Percentiles rank a stretch among this genome's conserved stretches.
phyloP scores from a whole-genome alignment of 2,329 filamentous ascomycete species.

The Ilyonectria sp. region DNA sequence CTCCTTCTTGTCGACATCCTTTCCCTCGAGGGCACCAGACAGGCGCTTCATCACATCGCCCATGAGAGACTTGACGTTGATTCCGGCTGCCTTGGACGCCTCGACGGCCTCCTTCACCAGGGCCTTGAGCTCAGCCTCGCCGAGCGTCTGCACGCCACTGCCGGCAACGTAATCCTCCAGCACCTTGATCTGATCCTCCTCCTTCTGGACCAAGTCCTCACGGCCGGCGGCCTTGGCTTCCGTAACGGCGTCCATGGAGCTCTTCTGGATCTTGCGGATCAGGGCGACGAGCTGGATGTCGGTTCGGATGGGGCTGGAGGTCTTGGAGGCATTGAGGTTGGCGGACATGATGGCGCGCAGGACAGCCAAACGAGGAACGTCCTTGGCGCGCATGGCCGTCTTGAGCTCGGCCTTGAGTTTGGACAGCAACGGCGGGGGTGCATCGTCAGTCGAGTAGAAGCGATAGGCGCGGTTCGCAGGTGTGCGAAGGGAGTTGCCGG shows the following conservation, averaged over 20 bases:
- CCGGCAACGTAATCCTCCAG: conserved; percentile 75
- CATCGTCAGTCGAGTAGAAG: conserved; percentile 54
- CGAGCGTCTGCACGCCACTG: conserved; percentile 72
- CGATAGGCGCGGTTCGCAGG: conserved; percentile 40
- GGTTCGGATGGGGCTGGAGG: conserved; percentile 76
- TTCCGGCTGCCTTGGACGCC: conserved; percentile 63
- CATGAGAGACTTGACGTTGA: conserved; percentile 62
- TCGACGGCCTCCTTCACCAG: conserved; percentile 68
- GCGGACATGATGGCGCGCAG: conserved; percentile 79
- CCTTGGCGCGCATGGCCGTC: conserved; percentile 76
- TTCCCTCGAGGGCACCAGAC: conserved; percentile 70
- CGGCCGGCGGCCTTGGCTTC: conserved; percentile 77
- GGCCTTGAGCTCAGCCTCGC: conserved; percentile 70
- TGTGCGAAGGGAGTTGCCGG: conserved; percentile 30
- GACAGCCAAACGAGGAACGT: conserved; percentile 75
- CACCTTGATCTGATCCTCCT: conserved; percentile 75
- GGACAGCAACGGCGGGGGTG: conserved; percentile 63
- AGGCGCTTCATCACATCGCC: conserved; percentile 77
- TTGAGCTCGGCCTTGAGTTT: conserved; percentile 75
- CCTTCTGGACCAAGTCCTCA: conserved; percentile 79
- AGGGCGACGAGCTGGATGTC: conserved; percentile 79
- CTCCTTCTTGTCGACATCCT: conserved; percentile 74
- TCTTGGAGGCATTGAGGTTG: conserved; percentile 84
- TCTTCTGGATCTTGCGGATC: conserved; percentile 74
- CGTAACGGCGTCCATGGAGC: conserved; percentile 70